These are phyloP conservation scores for Pseudocercospora fijiensis DNA, from an alignment of 2,329 filamentous ascomycete genomes.

Conservation along the genomic window DNA sequence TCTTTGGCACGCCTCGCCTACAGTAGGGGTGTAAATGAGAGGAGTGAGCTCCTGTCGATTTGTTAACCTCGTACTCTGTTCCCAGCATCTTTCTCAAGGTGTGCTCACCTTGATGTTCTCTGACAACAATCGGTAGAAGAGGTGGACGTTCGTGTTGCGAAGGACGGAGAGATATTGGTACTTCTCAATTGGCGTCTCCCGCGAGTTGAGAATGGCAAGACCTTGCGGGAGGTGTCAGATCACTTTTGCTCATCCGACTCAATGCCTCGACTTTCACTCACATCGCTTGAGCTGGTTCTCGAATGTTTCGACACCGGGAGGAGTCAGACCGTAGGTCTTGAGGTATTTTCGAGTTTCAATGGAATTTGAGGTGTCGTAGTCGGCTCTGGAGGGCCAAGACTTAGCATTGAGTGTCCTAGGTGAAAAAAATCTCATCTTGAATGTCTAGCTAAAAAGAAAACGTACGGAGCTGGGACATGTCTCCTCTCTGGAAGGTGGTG, in stretches of 20 bases:
- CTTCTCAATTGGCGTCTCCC: conserved; percentile 72
- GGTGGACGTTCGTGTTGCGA: conserved; percentile 72
- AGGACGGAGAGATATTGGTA: conserved; percentile 78
- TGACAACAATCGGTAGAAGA: conserved; percentile 80
- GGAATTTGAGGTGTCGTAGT: conserved; percentile 52
- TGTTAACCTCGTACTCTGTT: conserved; percentile 8
- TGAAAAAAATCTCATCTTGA: conserved; percentile 4
- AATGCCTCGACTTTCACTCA: conserved; percentile 31
- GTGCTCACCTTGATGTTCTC: conserved; percentile 61
- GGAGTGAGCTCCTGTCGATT: conserved; percentile 68
- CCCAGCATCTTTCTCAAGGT: not conserved
- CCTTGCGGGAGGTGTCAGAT: conserved; percentile 49
- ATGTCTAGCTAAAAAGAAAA: conserved; percentile 7
- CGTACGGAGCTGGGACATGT: conserved; percentile 27
- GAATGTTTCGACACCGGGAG: conserved; percentile 52
- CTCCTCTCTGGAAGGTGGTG: conserved; percentile 38
- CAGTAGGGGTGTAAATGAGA: conserved; percentile 82
- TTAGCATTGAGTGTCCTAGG: conserved; percentile 14
- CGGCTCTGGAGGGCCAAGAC: conserved; percentile 28
- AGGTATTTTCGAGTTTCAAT: conserved; percentile 53
- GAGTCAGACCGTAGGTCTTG: conserved; percentile 54
- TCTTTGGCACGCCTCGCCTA: conserved; percentile 93
- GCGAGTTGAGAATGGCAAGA: conserved; percentile 71
- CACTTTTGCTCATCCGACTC: not conserved
- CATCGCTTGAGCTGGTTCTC: conserved; percentile 53